Evolutionary conservation across 169 alveolate species (phyloP).

Genomic region (Eimeria falciformis): DNA sequence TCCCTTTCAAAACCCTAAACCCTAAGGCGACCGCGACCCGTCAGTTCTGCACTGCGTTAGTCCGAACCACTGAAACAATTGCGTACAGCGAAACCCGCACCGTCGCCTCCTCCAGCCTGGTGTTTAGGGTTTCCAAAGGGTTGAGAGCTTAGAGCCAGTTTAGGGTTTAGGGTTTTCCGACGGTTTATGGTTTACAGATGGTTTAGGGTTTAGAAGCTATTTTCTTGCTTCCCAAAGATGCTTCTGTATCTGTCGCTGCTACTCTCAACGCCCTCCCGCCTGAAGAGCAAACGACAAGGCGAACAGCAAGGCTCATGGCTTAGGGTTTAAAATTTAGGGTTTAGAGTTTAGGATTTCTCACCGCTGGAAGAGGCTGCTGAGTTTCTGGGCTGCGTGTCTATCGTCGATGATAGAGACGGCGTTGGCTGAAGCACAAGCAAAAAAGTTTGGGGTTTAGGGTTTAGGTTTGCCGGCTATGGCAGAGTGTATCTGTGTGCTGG

Average conservation of each 20-base stretch:
- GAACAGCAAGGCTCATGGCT: background rate
- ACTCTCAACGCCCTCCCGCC: slow-evolving; percentile 15
- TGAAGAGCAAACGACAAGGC: background rate
- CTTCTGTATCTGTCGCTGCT: background rate
- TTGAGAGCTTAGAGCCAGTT: too few species aligned
- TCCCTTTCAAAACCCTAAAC: too few species aligned
- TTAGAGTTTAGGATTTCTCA: background rate
- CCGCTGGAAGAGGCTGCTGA: background rate
- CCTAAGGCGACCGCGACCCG: too few species aligned
- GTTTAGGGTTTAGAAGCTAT: too few species aligned
- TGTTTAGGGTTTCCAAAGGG: too few species aligned
- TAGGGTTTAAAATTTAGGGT: background rate
- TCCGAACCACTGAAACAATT: too few species aligned
- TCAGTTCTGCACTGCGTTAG: too few species aligned
- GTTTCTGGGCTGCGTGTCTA: slow-evolving; percentile 4
- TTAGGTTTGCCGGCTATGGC: background rate
- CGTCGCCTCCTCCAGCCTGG: too few species aligned
- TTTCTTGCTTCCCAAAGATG: background rate
- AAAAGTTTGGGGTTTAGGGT: background rate
- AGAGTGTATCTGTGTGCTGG: background rate
- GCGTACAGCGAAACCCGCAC: too few species aligned
- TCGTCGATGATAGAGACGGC: slow-evolving; percentile 59
- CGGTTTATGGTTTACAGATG: too few species aligned
- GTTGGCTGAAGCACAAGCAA: slow-evolving; percentile 38
- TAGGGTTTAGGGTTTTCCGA: too few species aligned